A percentile compares a stretch with the other conserved stretches of the same genome.
phyloP scores from a whole-genome alignment of 169 alveolate species.

The Theileria parva region DNA sequence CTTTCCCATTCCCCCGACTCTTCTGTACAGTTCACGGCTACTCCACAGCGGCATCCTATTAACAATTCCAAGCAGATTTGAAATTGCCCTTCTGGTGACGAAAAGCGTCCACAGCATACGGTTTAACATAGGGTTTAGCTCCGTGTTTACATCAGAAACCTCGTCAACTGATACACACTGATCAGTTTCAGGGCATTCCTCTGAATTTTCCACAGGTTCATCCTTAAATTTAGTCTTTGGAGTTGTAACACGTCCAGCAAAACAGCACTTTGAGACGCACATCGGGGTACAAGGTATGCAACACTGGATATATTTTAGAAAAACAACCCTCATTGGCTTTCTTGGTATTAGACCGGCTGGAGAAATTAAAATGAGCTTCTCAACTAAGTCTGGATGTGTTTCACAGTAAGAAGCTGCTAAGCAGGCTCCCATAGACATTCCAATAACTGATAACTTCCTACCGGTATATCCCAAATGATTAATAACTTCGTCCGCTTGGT shows the following conservation, averaged over 20 bases:
- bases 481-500: constrained; percentile 76
- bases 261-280: constrained; percentile 51
- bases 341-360: constrained; percentile 78
- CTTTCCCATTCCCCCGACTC: constrained; percentile 63
- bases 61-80: constrained; percentile 69
- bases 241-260: constrained; percentile 2
- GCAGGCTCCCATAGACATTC: constrained; percentile 79
- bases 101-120: constrained; percentile 74
- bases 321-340: constrained; percentile 54
- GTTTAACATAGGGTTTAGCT: constrained; percentile 55
- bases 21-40: constrained; percentile 63
- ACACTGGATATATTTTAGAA: constrained; percentile 68
- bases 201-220: neutral
- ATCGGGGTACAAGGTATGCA: constrained; percentile 53
- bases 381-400: constrained; percentile 72
- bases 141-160: constrained; percentile 22
- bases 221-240: neutral
- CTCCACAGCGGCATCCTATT: constrained; percentile 79
- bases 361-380: constrained; percentile 70
- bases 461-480: constrained; percentile 54
- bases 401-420: constrained; percentile 75
- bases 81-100: constrained; percentile 66
- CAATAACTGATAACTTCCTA: constrained; percentile 68
- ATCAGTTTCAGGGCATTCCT: constrained; percentile 6
- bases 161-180: constrained; percentile 4